Evolutionary conservation across 805 yeast species (phyloP), one percentile per base, ranked within the genome.

Genomic region (Debaryomyces castellii): DNA sequence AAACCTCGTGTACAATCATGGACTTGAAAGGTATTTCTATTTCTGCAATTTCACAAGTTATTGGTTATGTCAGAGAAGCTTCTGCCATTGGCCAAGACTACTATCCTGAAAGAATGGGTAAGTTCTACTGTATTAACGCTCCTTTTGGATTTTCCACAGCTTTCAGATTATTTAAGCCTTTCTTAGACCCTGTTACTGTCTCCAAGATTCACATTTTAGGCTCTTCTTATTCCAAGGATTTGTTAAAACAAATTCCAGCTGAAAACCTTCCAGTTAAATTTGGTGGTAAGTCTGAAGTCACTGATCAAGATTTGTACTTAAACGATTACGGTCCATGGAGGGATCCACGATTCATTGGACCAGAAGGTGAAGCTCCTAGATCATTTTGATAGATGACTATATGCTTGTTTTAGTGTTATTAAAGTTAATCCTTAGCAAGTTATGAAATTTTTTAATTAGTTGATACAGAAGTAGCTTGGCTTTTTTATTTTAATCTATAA

Each of bases 81-180:
- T 88, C 97, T 11, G 74, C 80, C 59, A 89, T 94, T 58, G 97
- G 98, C 48, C 99, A 94, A 76, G 89, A 94, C 73, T 92, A 88
- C 71, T 94, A 94, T 66, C 99, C 99, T 12, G 99, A 94, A 77
- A 87, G 98, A 70, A 94, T 94, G 99, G 99, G 99, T 62, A 90
- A 88, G 69, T 94, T 92, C 65, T 92, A 90, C 71, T 74, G 91
- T 58, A 89, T 94, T 70, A 94, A 94, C 63, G 96, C 98, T 1
- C 99, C 99, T 52, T 94, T 90, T 63, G 99, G 99, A 2, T 94
- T 94, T 71, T 82, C 96, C 32, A 85, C 97, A 34, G 97, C 95
- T 34, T 94, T 92, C 80, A 81, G 82, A 65, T 63, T 91, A 45
- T 88, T 94, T 74, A 90, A 90, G 73, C 92, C 96, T 45, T 91